These are phyloP conservation scores for Chloranthus sessilifolius DNA, from an alignment of 164 flowering plant genomes.

Conservation along the genomic window DNA sequence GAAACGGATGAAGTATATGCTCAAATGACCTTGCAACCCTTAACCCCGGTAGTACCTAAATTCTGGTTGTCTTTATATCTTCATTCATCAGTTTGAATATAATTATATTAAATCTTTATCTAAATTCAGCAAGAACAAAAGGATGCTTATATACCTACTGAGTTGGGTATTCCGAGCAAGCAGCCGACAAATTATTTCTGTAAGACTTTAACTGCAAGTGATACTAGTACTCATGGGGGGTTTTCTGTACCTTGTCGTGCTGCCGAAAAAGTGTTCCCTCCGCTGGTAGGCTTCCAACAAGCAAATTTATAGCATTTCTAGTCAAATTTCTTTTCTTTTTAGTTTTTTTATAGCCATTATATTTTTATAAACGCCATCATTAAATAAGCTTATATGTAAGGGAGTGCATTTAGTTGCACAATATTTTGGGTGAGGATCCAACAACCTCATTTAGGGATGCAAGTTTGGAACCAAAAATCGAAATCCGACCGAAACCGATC, in stretches of 20 bases:
- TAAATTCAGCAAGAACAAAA: constrained; percentile 72
- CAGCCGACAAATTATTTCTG: constrained; percentile 91
- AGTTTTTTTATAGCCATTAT: too few relatives aligned
- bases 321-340: too few relatives aligned
- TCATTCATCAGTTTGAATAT: not conserved
- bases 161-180: constrained; percentile 68
- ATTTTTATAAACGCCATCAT: too few relatives aligned
- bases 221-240: constrained; percentile 92
- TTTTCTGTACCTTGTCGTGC: constrained; percentile 96
- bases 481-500: too few relatives aligned
- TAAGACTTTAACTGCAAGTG: constrained; percentile 87
- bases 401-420: too few relatives aligned
- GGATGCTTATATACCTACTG: constrained; percentile 63
- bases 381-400: too few relatives aligned
- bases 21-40: constrained; percentile 85
- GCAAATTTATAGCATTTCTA: too few relatives aligned
- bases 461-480: too few relatives aligned
- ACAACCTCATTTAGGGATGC: too few relatives aligned
- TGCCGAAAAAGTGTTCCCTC: constrained; percentile 92
- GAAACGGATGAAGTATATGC: constrained; percentile 95
- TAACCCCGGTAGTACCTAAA: constrained; percentile 45
- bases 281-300: constrained; percentile 57
- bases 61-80: not conserved
- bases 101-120: not conserved
- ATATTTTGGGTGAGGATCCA: too few relatives aligned